Evolutionary conservation across 257 asterid genomes (phyloP), one percentile per base, ranked within the genome.

Genomic region (Nemophila menziesii): DNA sequence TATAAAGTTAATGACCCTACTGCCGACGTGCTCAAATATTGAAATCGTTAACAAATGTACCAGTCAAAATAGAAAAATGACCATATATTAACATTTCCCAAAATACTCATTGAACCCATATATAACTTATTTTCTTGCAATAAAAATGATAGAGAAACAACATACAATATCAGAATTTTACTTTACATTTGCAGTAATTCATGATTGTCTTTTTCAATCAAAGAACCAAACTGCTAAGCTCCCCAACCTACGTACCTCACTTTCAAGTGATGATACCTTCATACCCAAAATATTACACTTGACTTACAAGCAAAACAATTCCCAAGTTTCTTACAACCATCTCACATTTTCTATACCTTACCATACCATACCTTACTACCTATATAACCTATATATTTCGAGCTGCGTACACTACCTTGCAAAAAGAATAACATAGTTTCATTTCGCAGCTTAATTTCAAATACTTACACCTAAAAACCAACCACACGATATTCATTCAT

Each of bases 401-500:
- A 29, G 36, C 36, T 29, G 36, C 36, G 12, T 7, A 29, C 8
- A 29, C 36, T 29, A 29, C 36, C 8, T 29, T 29, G 36, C 36
- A 29, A 29, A 29, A 29, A 29, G 36, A 29, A 29, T 29, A 29
- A 29, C 12, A 29, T 29, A 3, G n/a, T n/a, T n/a, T 29, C 36
- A 7, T 13, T 29, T 29, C 12, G 36, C 36, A 29, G 36, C 36
- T n/a, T n/a, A n/a, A 29, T 18, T 40, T 40, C 22, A 17, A 7
- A 17, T 40, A 41, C 22, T 18, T n/a, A 19, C 46, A 41, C 14
- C 46, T 18, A 13, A 20, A 14, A 39, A 41, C n/a, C n/a, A n/a
- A 17, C 3, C 24, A 41, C 3, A 41, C 18, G 20, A 19, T 19
- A 41, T 10, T 9, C 5, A 41, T n/a, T 51, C 61, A 59, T 44